Percentiles rank a stretch among this genome's conserved stretches.
phyloP scores from a whole-genome alignment of 805 yeast genomes.

The Allodekkera sacchari region DNA sequence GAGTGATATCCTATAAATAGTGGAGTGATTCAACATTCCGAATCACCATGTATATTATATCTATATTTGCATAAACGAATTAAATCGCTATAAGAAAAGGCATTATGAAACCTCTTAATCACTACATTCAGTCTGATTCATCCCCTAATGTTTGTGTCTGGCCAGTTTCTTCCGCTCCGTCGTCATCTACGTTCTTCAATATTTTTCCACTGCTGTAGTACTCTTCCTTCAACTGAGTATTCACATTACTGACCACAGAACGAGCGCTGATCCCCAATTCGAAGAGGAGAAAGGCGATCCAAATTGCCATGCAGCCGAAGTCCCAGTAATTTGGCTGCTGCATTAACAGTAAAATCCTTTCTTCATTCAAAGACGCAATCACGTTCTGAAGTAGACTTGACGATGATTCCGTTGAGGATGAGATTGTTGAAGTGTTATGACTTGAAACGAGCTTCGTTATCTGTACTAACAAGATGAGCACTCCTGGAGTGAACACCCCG shows the following conservation, averaged over 20 bases:
- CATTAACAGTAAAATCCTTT: too few species aligned
- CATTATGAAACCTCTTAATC: not conserved
- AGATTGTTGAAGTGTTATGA: too few species aligned
- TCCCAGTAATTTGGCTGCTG: too few species aligned
- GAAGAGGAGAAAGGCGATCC: slow-evolving; percentile 1
- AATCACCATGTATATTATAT: slow-evolving; percentile 1
- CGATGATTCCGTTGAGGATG: too few species aligned
- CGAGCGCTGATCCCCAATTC: not conserved
- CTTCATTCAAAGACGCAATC: too few species aligned
- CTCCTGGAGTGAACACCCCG: not conserved
- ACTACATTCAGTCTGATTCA: not conserved
- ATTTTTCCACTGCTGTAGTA: slow-evolving; percentile 19
- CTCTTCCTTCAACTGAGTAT: slow-evolving; percentile 15
- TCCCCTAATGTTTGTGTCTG: not conserved
- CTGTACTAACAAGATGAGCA: not conserved
- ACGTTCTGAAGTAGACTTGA: too few species aligned
- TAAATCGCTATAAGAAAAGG: not conserved
- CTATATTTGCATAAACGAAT: too few species aligned
- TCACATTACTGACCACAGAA: not conserved
- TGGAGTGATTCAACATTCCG: too few species aligned
- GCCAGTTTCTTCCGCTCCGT: slow-evolving; percentile 8
- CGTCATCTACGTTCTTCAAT: slow-evolving; percentile 15
- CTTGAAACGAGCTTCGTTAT: not conserved
- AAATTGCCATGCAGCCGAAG: not conserved
- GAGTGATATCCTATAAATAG: not conserved